These are phyloP conservation scores for Pseudopithomyces maydicus DNA, from an alignment of 2,329 filamentous ascomycete genomes.

Conservation along the genomic window DNA sequence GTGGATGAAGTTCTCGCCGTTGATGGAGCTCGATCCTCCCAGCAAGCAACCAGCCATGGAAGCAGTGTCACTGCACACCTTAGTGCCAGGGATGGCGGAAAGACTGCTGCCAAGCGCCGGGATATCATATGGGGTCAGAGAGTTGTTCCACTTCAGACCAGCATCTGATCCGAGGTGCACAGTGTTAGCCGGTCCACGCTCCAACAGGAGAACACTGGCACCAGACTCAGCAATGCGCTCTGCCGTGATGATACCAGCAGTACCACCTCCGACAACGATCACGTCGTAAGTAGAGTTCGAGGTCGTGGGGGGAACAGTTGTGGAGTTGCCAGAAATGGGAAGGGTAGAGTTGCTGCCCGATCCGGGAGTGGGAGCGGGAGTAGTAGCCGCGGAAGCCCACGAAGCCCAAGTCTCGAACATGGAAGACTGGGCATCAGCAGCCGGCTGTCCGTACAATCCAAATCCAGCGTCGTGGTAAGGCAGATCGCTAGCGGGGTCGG, in stretches of 20 bases:
- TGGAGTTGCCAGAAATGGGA: slow-evolving; percentile 12
- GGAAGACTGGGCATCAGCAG: slow-evolving; percentile 1
- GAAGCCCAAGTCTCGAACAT: slow-evolving; percentile 6
- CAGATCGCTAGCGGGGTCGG: not conserved
- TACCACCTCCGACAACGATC: slow-evolving; percentile 64
- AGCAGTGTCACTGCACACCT: slow-evolving; percentile 65
- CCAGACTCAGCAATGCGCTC: slow-evolving; percentile 66
- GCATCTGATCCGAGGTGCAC: slow-evolving; percentile 44
- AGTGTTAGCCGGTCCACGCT: slow-evolving; percentile 56
- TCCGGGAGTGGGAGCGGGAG: slow-evolving; percentile 13
- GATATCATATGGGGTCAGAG: slow-evolving; percentile 71
- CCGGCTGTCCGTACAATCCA: not conserved
- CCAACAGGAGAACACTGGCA: slow-evolving; percentile 63
- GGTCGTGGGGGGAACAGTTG: slow-evolving; percentile 29
- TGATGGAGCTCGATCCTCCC: slow-evolving; percentile 51
- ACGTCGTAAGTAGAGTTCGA: slow-evolving; percentile 59
- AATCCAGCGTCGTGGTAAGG: slow-evolving; percentile 5
- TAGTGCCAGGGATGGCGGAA: slow-evolving; percentile 20
- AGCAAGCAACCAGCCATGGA: slow-evolving; percentile 64
- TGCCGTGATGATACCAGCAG: slow-evolving; percentile 61
- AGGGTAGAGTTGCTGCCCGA: slow-evolving; percentile 11
- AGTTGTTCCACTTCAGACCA: slow-evolving; percentile 62
- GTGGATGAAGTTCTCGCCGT: slow-evolving; percentile 59
- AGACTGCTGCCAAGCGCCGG: slow-evolving; percentile 64
- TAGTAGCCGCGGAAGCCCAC: slow-evolving; percentile 13